Conservation (phyloP, 2,329 filamentous ascomycete genomes). For the Rutstroemia sp. region DNA sequence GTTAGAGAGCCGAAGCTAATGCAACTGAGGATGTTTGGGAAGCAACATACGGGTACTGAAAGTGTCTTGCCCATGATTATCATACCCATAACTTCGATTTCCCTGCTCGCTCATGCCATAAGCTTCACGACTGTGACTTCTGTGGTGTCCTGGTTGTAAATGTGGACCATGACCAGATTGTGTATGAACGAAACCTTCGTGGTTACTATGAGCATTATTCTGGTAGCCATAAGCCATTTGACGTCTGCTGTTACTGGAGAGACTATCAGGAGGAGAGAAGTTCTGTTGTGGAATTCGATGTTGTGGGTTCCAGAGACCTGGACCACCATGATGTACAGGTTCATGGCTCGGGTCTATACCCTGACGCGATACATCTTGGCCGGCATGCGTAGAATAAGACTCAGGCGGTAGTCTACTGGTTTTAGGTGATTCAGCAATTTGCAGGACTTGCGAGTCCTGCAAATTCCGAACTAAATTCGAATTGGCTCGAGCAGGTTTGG, state of each 20-base stretch:
- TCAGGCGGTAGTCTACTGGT: not conserved
- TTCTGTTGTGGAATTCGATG: slow-evolving; percentile 5
- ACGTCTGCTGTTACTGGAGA: slow-evolving; percentile 6
- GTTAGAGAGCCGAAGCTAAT: not conserved
- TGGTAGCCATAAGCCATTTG: slow-evolving; percentile 6
- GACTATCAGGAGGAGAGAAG: slow-evolving; percentile 6
- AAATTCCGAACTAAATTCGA: slow-evolving; percentile 7
- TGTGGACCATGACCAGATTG: not conserved
- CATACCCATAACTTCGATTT: not conserved
- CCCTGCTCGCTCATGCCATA: not conserved
- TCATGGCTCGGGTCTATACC: slow-evolving; percentile 1
- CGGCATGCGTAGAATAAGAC: slow-evolving; percentile 1
- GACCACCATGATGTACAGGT: not conserved
- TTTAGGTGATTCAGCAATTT: not conserved
- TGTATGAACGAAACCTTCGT: not conserved
- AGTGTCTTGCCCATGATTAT: not conserved
- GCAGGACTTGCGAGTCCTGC: slow-evolving; percentile 1
- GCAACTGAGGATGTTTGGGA: not conserved
- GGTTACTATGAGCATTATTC: slow-evolving; percentile 1
- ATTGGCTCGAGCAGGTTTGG: slow-evolving; percentile 6
- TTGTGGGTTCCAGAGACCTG: slow-evolving; percentile 4
- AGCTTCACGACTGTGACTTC: not conserved
- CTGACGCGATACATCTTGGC: slow-evolving; percentile 2
- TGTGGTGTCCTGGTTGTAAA: not conserved
- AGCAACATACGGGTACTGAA: slow-evolving; percentile 6